Base-by-base conservation (phyloP, 441 rosid species). In the Populus hybrid region DNA sequence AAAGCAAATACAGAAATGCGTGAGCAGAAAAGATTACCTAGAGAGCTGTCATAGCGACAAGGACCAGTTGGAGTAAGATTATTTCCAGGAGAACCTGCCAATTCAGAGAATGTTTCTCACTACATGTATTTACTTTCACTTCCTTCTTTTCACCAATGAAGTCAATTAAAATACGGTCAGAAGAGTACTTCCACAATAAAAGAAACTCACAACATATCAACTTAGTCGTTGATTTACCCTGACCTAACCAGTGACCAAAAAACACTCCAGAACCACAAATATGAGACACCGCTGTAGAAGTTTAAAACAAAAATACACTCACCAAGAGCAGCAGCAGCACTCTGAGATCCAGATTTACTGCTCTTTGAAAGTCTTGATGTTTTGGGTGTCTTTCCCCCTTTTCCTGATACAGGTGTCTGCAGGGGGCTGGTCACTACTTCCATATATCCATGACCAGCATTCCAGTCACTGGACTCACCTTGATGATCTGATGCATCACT, bases 11-110 rank as follows among this genome's bases (percentile, higher is more conserved):
- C 46, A 63, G 38, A 77, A 73, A 74, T 23, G 69, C 65, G 21
- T 26, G 21, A 78, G 21, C 61, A 69, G 70, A 80, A 81, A 69
- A 63, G 72, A 66, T 86, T 90, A 96, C 99, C 98, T 57, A 96
- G 85, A 32, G 99, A 96, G 87, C 99, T 96, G 87, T 96, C 99
- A 85, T 94, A 96, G 57, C 99, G 98, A 85, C 98, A 96, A 74
- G 98, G 89, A 84, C 99, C 97, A 11, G 89, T 82, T 42, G 92
- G 95, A 11, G 94, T 86, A 74, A 91, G 90, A 88, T 91, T 96
- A 84, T 85, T 89, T 81, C 90, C 90, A 59, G 97, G 95, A 79
- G 99, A 96, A 86, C 98, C 99, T 94, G 94, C 85, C 83, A 89
- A 86, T 74, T 77, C 14, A 78, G 71, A 87, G 53, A 79, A 78